Evolutionary conservation across 805 yeast species (phyloP).

Genomic region (Cyberlindnera mississippiensis): DNA sequence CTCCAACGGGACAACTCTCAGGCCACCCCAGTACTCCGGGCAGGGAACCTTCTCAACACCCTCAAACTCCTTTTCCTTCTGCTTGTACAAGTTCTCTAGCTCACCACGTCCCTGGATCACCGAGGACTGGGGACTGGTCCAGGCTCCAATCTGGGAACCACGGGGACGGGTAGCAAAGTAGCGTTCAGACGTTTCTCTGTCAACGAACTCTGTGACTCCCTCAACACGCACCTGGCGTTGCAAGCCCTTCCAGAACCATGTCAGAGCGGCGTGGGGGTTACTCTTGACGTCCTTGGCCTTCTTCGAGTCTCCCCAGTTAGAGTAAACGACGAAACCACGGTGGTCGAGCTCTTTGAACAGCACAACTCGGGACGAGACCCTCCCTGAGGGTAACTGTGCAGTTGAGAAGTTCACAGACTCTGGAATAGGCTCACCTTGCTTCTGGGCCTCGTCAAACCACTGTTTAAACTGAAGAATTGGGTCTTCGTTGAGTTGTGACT

Average conservation of each 20-base stretch:
- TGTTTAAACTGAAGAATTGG: slow-evolving; percentile 76
- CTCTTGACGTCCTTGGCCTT: slow-evolving; percentile 67
- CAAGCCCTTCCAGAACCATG: slow-evolving; percentile 86
- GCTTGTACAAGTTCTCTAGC: slow-evolving; percentile 49
- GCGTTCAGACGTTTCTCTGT: slow-evolving; percentile 66
- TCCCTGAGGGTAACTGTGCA: slow-evolving; percentile 83
- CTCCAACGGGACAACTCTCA: slow-evolving; percentile 81
- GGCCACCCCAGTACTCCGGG: slow-evolving; percentile 96
- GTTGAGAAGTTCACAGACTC: slow-evolving; percentile 89
- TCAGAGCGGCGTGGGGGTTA: slow-evolving; percentile 78
- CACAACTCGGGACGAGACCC: slow-evolving; percentile 80
- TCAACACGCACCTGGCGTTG: slow-evolving; percentile 95
- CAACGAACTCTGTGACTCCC: slow-evolving; percentile 72
- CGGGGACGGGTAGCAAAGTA: slow-evolving; percentile 88
- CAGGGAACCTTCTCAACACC: slow-evolving; percentile 69
- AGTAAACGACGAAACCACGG: slow-evolving; percentile 79
- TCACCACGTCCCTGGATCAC: slow-evolving; percentile 54
- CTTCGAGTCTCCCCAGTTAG: slow-evolving; percentile 88
- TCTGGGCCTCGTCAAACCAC: slow-evolving; percentile 81
- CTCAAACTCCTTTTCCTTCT: slow-evolving; percentile 54
- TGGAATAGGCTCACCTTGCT: slow-evolving; percentile 58
- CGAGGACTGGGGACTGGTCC: slow-evolving; percentile 89
- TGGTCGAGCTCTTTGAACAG: slow-evolving; percentile 86
- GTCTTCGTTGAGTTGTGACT: slow-evolving; percentile 45
- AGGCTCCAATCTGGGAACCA: slow-evolving; percentile 92